Conservation (phyloP, 306 rosid species). For the Vigna radiata region DNA sequence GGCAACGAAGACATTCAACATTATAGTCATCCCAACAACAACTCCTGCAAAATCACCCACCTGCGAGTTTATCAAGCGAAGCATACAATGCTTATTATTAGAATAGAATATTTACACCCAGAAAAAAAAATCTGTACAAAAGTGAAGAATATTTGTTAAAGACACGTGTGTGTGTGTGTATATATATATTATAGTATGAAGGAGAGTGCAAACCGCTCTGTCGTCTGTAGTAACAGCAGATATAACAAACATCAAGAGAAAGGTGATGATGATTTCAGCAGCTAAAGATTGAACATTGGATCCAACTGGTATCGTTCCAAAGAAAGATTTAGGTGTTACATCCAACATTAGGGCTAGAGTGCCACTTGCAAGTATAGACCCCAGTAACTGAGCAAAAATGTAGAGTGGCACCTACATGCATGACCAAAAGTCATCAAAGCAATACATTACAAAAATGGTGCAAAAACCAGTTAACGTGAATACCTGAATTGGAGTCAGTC, state of each 20-base stretch:
- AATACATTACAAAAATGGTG: no score
- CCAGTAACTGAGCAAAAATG: constrained; percentile 52
- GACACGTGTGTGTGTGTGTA: neutral
- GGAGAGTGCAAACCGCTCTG: constrained; percentile 52
- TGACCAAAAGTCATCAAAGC: neutral
- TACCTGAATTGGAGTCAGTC: no score
- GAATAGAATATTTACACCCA: neutral
- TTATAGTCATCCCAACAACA: constrained; percentile 64
- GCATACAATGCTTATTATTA: no score
- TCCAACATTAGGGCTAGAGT: constrained; percentile 42
- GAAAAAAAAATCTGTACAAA: neutral
- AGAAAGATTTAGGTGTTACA: constrained; percentile 35
- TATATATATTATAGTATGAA: neutral
- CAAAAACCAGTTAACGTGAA: no score
- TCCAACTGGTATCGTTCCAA: constrained; percentile 61
- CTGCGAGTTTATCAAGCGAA: constrained; percentile 47
- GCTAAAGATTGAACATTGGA: constrained; percentile 53
- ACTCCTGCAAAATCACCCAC: constrained; percentile 59
- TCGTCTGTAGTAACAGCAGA: constrained; percentile 56
- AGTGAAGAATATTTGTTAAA: neutral
- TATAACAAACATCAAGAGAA: constrained; percentile 62
- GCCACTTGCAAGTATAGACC: constrained; percentile 43
- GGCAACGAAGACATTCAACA: constrained; percentile 63
- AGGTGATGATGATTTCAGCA: constrained; percentile 59
- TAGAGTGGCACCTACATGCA: constrained; percentile 52